Percentiles rank a stretch among this genome's conserved stretches.
Conservation (phyloP, 139 green algal genomes). For the Micractinium sp. region DNA sequence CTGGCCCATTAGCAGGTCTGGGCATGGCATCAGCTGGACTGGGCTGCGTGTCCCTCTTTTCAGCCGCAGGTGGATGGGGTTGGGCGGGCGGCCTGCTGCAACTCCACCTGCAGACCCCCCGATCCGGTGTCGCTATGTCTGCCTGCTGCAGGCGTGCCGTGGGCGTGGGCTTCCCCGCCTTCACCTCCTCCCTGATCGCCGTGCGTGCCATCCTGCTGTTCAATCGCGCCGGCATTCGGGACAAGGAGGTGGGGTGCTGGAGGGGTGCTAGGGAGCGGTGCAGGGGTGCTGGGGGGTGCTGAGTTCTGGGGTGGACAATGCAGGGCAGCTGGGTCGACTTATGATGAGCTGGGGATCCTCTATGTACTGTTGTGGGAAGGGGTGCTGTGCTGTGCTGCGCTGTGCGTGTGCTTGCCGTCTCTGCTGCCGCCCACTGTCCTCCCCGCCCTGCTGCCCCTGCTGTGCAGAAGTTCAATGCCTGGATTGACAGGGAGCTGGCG, state of each 20-base stretch:
- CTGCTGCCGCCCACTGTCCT: not conserved
- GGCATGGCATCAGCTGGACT: not conserved
- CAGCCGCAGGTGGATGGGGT: not conserved
- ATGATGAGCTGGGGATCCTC: too few species aligned
- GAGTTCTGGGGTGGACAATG: too few species aligned
- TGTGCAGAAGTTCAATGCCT: not conserved
- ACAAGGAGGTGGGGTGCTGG: slow-evolving; percentile 1
- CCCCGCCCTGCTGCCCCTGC: not conserved
- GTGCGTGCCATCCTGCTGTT: slow-evolving; percentile 10
- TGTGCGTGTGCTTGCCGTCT: not conserved
- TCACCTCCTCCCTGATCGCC: slow-evolving; percentile 1
- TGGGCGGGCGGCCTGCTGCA: too few species aligned
- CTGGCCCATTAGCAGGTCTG: too few species aligned
- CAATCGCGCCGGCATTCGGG: not conserved
- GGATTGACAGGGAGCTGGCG: not conserved
- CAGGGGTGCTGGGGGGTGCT: too few species aligned
- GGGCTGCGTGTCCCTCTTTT: not conserved
- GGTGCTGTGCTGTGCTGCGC: too few species aligned
- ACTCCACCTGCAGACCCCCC: too few species aligned
- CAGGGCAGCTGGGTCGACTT: too few species aligned
- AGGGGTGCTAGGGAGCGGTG: too few species aligned
- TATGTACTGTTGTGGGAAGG: too few species aligned
- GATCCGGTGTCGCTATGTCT: not conserved
- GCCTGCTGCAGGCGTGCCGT: not conserved
- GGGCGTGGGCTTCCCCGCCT: slow-evolving; percentile 9